A percentile compares a stretch with the other conserved stretches of the same genome.
These are phyloP conservation scores for Ascosphaera aggregata DNA, from an alignment of 2,329 filamentous ascomycete species.

Conservation along the genomic window DNA sequence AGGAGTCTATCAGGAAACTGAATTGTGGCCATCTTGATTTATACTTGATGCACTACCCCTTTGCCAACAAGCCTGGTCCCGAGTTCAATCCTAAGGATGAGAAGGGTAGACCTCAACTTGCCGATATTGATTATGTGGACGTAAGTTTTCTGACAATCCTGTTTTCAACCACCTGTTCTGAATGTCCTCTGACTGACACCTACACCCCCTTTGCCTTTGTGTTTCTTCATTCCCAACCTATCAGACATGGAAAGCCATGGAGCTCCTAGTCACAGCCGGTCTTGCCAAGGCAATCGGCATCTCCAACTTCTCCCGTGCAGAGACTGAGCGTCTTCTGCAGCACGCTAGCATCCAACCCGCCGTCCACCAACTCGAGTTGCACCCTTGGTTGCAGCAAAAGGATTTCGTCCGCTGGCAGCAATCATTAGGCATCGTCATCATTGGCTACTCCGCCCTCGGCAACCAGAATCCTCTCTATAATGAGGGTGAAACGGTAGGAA, in stretches of 20 bases:
- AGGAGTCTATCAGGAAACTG: conserved; percentile 37
- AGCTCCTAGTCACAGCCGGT: conserved; percentile 31
- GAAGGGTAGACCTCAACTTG: conserved; percentile 19
- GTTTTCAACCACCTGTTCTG: neutral
- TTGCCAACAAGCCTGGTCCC: conserved; percentile 11
- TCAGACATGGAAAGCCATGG: conserved; percentile 41
- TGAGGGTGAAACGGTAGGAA: conserved; percentile 19
- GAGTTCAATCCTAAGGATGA: conserved; percentile 20
- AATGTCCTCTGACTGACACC: neutral
- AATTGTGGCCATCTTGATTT: conserved; percentile 44
- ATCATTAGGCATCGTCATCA: conserved; percentile 27
- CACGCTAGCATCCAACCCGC: conserved; percentile 21
- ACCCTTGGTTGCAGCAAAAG: conserved; percentile 29
- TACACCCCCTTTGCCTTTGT: too few relatives aligned
- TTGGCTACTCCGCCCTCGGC: conserved; percentile 31
- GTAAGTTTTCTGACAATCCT: conserved; percentile 9
- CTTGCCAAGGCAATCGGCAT: conserved; percentile 46
- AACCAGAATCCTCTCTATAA: conserved; percentile 29
- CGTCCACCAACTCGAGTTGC: conserved; percentile 28
- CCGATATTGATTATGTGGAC: conserved; percentile 25
- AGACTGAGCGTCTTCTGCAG: conserved; percentile 5
- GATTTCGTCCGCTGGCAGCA: conserved; percentile 26
- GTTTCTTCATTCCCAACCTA: too few relatives aligned
- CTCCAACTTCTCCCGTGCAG: conserved; percentile 6
- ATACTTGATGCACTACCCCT: conserved; percentile 45